Evolutionary conservation across 2,329 filamentous ascomycete genomes (phyloP).

Genomic region (Xylariales sp.): DNA sequence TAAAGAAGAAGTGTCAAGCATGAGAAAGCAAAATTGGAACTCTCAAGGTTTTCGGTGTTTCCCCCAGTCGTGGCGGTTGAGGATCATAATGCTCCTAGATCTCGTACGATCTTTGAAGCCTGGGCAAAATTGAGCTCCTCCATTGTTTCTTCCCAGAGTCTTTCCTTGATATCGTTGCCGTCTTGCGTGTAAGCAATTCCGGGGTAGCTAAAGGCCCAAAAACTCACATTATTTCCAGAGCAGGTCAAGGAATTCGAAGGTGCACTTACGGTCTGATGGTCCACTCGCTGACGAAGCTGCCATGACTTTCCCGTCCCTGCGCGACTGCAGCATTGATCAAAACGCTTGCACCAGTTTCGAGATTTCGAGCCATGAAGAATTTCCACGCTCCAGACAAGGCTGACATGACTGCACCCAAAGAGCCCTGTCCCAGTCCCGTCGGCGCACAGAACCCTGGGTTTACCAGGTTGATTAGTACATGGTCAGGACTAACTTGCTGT

Average conservation of each 20-base stretch:
- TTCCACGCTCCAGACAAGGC: too few relatives aligned
- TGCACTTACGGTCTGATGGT: background rate
- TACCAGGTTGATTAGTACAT: slow-evolving; percentile 17
- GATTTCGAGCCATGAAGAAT: too few relatives aligned
- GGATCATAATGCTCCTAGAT: slow-evolving; percentile 1
- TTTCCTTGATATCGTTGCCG: slow-evolving; percentile 9
- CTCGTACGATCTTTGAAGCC: slow-evolving; percentile 32
- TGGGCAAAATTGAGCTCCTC: slow-evolving; percentile 31
- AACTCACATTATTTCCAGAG: too few relatives aligned
- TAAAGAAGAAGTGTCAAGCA: too few relatives aligned
- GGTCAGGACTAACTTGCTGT: slow-evolving; percentile 11
- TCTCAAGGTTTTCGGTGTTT: too few relatives aligned
- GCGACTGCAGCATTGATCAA: background rate
- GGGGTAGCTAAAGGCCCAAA: slow-evolving; percentile 8
- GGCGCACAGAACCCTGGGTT: slow-evolving; percentile 23
- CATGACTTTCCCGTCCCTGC: background rate
- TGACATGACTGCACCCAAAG: too few relatives aligned
- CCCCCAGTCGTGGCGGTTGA: too few relatives aligned
- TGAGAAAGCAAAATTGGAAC: too few relatives aligned
- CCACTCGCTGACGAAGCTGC: background rate
- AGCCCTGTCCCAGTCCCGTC: slow-evolving; percentile 17
- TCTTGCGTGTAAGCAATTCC: slow-evolving; percentile 12
- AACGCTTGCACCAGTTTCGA: background rate
- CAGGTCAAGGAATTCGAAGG: too few relatives aligned
- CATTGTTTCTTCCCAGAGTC: slow-evolving; percentile 9